These are phyloP conservation scores for Beauveria scarabaeidicola DNA, from an alignment of 2,329 filamentous ascomycete genomes.

Conservation along the genomic window DNA sequence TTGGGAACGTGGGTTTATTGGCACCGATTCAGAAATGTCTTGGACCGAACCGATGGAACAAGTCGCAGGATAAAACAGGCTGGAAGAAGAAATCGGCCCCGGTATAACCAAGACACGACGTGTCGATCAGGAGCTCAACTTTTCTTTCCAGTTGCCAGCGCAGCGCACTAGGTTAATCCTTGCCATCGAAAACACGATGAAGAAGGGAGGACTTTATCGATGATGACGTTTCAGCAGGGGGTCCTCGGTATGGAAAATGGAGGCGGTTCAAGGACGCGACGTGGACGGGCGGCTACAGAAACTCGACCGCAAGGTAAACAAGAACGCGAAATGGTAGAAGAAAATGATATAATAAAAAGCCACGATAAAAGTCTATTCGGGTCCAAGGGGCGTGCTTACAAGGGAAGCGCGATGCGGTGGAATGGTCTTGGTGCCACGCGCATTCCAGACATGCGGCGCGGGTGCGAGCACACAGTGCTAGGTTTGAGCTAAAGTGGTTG, in stretches of 20 bases:
- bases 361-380: not conserved
- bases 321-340: not conserved
- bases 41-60: not conserved
- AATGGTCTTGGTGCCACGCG: not conserved
- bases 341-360: not conserved
- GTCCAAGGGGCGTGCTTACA: not conserved
- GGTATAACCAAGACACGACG: not conserved
- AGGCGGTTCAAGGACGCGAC: slow-evolving; percentile 1
- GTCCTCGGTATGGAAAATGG: not conserved
- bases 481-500: not conserved
- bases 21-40: not conserved
- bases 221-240: not conserved
- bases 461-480: slow-evolving; percentile 2
- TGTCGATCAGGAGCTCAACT: not conserved
- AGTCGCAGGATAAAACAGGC: not conserved
- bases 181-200: not conserved
- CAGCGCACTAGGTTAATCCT: too few relatives aligned
- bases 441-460: not conserved
- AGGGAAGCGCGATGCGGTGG: not conserved
- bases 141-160: not conserved
- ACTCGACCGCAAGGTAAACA: not conserved
- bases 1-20: not conserved
- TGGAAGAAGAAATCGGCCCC: not conserved
- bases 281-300: not conserved
- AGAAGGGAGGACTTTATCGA: not conserved